Evolutionary conservation across 106 monocot species (phyloP).

Genomic region (Posidonia australis): DNA sequence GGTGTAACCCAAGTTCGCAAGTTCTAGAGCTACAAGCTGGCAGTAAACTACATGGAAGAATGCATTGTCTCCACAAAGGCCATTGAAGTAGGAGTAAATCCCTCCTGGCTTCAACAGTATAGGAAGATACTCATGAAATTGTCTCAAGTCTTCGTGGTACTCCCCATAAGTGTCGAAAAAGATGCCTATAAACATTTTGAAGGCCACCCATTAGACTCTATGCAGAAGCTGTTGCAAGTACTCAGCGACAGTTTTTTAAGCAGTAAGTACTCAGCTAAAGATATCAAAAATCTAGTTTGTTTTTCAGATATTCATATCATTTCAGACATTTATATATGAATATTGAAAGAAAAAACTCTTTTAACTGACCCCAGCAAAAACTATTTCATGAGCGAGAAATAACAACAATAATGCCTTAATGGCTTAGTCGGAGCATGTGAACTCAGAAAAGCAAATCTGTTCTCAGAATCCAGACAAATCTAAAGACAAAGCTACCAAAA

Average conservation of each 20-base stretch:
- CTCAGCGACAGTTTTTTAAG: background rate
- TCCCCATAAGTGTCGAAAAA: constrained; percentile 97
- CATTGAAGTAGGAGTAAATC: constrained; percentile 95
- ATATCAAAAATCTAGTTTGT: too few species aligned
- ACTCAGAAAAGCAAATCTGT: too few species aligned
- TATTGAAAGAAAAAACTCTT: background rate
- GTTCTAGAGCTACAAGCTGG: constrained; percentile 80
- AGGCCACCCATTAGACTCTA: background rate
- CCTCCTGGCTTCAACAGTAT: constrained; percentile 74
- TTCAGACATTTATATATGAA: background rate
- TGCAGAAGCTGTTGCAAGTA: background rate
- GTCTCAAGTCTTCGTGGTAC: constrained; percentile 87
- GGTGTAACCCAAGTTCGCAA: constrained; percentile 59
- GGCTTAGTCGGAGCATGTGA: too few species aligned
- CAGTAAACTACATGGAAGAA: constrained; percentile 97
- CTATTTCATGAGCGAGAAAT: too few species aligned
- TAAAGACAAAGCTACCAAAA: too few species aligned
- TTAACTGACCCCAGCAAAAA: background rate
- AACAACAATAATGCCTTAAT: too few species aligned
- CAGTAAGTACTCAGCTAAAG: too few species aligned
- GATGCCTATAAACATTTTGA: constrained; percentile 38
- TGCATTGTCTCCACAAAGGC: constrained; percentile 83
- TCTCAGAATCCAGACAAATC: too few species aligned
- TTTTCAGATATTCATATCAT: too few species aligned
- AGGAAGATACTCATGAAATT: constrained; percentile 80